Base-by-base conservation (phyloP, 1,284 basidiomycete species). In the Cerioporus squamosus region DNA sequence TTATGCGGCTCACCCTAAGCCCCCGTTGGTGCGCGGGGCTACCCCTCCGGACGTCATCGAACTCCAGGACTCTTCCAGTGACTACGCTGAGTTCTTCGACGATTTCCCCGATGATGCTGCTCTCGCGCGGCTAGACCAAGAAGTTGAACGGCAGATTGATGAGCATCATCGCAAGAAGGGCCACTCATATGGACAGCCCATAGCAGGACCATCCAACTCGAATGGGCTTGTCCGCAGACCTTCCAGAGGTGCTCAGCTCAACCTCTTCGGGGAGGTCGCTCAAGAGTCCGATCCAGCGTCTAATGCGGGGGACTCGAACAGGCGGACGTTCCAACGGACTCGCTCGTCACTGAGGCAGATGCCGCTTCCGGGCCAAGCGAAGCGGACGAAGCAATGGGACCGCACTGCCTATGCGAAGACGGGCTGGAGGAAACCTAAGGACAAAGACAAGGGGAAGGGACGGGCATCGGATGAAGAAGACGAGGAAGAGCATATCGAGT, bases 371-470 rank as follows among this genome's bases (percentile, higher is more conserved):
- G 79, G 81, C 49, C 82, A 81, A 51, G 77, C 83, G 2, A 79
- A 77, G 50, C 88, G 86, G 71, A 86, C 81, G 0, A 96, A 95
- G 75, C 77, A 81, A 51, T 97, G 95, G 94, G 93, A 96, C 70
- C 87, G 92, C 23, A 93, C 93, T 0, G 85, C 78, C 14, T 95
- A 91, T 68, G 87, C 93, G 1, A 91, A 91, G 75, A 84, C 86
- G 1, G 94, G 93, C 0, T 75, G 82, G 68, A 84, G 80, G 68
- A 83, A 81, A 62, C 72, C 77, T 23, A 82, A 83, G 54, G 57
- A 61, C 8, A 56, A 50, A 9, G 61, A 61, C 8, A 83, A 70
- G 79, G 75, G 20, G 84, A 85, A 70, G 77, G 69, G 29, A 77
- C 75, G 55, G 54, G 73, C 64, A 0, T 72, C 72, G 14, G 79